Base-by-base conservation (phyloP, 768 basidiomycete species). In the Coprinopsis sp. region DNA sequence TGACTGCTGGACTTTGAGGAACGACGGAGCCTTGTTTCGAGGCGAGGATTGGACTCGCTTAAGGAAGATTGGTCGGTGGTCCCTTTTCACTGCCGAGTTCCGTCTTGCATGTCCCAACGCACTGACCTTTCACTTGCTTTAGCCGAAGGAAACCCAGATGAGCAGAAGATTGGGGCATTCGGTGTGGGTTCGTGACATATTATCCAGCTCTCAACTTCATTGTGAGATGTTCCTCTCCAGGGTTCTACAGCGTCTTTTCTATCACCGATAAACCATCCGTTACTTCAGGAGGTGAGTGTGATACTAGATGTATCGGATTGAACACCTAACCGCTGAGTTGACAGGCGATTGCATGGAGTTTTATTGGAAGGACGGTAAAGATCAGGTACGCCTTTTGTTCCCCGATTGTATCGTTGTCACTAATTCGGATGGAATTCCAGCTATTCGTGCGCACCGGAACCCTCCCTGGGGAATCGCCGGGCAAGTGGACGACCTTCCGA, bases 341-440 rank as follows among this genome's bases (percentile, higher is more conserved):
- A n/a, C n/a, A n/a, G n/a, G 81, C 25, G 79, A 87, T 58, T 92
- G 91, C 81, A 95, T 95, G 92, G 86, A 83, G 0, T 97, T 96
- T 62, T 89, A 94, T 61, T 97, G 91, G 91, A 93, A 91, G 60
- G 89, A 88, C 57, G 87, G 86, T 55, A 90, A 87, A 57, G 91
- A 93, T 58, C 91, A 93, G 70, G 84, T 84, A 53, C 30, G 46
- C 6, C 6, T 25, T 22, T 22, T 6, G n/a, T 40, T 13, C 42
- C 3, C 10, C 31, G 36, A 16, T 25, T 11, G n/a, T 25, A 38
- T 18, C 37, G 41, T 55, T 46, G 24, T 51, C 33, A 43, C 30
- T n/a, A n/a, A n/a, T n/a, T n/a, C n/a, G n/a, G n/a, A n/a, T 47
- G 23, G 33, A 19, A 42, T n/a, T 27, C 6, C 33, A 91, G 85